Conservation (phyloP, 75 land plant species). For the Pinus albicaulis region DNA sequence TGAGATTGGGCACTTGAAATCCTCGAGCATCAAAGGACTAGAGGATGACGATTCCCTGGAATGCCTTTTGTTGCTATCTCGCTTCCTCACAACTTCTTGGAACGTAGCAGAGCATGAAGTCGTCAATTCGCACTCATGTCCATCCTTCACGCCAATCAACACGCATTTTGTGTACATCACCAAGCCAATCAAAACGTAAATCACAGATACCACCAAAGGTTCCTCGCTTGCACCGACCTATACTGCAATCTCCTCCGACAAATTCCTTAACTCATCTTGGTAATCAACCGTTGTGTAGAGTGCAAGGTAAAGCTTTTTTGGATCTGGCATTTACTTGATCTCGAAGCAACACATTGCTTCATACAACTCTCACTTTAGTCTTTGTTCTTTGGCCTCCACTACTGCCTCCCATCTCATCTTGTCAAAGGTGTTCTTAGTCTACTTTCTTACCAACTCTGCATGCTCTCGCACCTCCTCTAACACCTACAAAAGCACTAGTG, state of each 20-base stretch:
- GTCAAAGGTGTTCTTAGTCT: no score
- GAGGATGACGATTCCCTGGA: background rate
- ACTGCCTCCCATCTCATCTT: no score
- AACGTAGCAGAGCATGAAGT: background rate
- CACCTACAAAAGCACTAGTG: no score
- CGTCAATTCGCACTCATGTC: background rate
- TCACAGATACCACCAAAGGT: conserved; percentile 30
- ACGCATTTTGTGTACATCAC: conserved; percentile 19
- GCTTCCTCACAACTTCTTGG: background rate
- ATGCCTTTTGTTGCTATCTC: background rate
- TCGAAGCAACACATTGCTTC: no score
- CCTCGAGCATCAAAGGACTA: conserved; percentile 35
- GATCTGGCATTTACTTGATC: no score
- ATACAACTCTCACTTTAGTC: no score
- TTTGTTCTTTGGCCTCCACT: no score
- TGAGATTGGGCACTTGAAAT: conserved; percentile 64
- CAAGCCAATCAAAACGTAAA: conserved; percentile 35
- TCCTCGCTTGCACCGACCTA: conserved; percentile 45
- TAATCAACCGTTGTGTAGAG: conserved; percentile 34
- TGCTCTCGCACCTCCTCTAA: no score
- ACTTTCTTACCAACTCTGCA: no score
- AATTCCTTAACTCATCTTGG: conserved; percentile 40
- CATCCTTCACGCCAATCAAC: background rate
- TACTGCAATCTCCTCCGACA: conserved; percentile 31
- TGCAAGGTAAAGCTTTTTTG: no score